Evolutionary conservation across 2,329 filamentous ascomycete genomes (phyloP), one percentile per base, ranked within the genome.

Genomic region (Aspergillus hortae): DNA sequence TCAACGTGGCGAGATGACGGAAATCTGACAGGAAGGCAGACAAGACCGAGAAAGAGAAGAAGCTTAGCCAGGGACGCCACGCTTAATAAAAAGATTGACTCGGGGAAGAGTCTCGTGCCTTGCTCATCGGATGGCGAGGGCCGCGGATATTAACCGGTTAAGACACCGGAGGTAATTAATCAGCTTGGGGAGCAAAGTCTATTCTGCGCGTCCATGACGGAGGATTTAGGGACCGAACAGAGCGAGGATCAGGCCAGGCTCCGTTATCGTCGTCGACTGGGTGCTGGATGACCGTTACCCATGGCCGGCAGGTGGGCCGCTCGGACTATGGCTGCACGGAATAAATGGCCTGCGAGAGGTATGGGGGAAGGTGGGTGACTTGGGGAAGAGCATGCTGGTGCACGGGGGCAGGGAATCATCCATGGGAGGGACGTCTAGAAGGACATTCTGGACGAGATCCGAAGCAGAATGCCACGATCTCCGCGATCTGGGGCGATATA

Each of bases 111-210:
- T 38, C 35, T 38, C 35, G 35, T 38, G 35, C 35, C 35, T 38
- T 3, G 35, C 7, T 9, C 35, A 3, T n/a, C 32, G 9, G 21
- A 36, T 11, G 32, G 30, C 23, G 32, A 35, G 44, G 2, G 17
- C 46, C 33, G 35, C 46, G 35, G 33, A 40, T 35, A 41, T 27
- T 48, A 41, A 48, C 35, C 46, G 45, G 43, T 25, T 25, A 19
- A 42, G 17, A 19, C 40, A 44, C 46, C 30, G 50, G 30, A 41
- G 27, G 23, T 23, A 46, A 54, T 54, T 54, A 54, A 54, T 54
- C 52, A 54, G 52, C 52, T 19, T 19, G 44, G 36, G 14, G 27
- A 23, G 33, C 35, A 44, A 44, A 17, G 21, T 17, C 46, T 27
- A 27, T n/a, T 21, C 27, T 30, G 7, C 21, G 32, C 14, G 44